These are phyloP conservation scores for Chaetomium olivaceum DNA, from an alignment of 2,329 filamentous ascomycete species.

Conservation along the genomic window DNA sequence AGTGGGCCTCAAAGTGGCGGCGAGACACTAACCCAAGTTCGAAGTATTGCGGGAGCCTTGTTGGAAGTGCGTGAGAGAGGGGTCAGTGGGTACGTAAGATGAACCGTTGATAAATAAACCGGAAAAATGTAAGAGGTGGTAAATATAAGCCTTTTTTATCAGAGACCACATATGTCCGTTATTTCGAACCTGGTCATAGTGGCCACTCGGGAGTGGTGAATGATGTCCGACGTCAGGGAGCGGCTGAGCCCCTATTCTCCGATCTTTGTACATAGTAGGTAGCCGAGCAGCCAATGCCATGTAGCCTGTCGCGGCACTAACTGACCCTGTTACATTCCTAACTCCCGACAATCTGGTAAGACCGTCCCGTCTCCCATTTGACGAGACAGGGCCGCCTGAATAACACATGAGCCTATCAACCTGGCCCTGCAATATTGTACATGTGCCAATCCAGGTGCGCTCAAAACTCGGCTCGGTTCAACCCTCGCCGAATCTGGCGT, in stretches of 20 bases:
- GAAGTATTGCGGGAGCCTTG: background rate
- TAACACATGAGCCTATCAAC: background rate
- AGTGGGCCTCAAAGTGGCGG: background rate
- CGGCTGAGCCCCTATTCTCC: background rate
- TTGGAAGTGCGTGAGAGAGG: background rate
- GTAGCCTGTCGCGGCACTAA: background rate
- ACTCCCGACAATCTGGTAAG: background rate
- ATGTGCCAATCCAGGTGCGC: background rate
- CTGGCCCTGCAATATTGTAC: background rate
- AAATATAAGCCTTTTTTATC: background rate
- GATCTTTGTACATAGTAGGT: background rate
- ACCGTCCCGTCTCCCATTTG: background rate
- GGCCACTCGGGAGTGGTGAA: background rate
- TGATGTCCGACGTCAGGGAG: background rate
- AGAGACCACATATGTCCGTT: background rate
- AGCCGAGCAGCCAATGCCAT: background rate
- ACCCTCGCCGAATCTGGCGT: background rate
- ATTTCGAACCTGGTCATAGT: background rate
- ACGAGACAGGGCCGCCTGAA: background rate
- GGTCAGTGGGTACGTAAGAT: background rate
- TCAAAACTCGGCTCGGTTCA: background rate
- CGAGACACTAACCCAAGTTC: background rate
- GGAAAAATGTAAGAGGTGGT: background rate
- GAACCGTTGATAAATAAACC: background rate
- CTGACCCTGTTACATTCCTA: background rate